Conservation (phyloP, 345 rosid genomes). For the Gossypium mustelinum region DNA sequence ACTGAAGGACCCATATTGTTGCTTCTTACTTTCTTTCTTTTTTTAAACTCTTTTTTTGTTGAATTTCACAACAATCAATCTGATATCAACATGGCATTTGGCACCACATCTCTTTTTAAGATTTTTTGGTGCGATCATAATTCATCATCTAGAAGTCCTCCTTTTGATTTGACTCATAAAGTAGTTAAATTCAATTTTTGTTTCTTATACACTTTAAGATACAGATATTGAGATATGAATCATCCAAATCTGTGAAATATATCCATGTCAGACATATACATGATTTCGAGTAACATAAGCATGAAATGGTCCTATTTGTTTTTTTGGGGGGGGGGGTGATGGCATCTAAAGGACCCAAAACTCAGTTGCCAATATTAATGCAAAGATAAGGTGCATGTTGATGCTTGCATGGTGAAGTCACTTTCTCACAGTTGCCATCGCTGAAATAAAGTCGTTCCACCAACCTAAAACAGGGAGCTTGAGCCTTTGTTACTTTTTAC, state of each 20-base stretch:
- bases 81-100: slow-evolving; percentile 4
- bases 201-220: too few species aligned
- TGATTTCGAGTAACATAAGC: not conserved
- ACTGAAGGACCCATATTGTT: slow-evolving; percentile 17
- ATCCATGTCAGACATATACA: not conserved
- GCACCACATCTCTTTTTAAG: not conserved
- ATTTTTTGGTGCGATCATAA: not conserved
- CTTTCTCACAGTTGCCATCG: slow-evolving; percentile 22
- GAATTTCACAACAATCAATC: slow-evolving; percentile 14
- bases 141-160: not conserved
- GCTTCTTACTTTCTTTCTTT: not conserved
- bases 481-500: not conserved
- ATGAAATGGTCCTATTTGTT: slow-evolving; percentile 27
- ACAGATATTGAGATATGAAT: too few species aligned
- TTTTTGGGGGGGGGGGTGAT: not conserved
- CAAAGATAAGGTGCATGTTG: slow-evolving; percentile 8
- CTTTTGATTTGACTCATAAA: not conserved
- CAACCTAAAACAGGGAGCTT: slow-evolving; percentile 3
- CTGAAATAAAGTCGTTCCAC: not conserved
- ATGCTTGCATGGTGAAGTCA: slow-evolving; percentile 24
- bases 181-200: too few species aligned
- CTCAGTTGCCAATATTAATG: not conserved
- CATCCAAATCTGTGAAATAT: too few species aligned
- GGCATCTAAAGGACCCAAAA: slow-evolving; percentile 1
- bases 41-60: not conserved